Conservation (phyloP, 2,329 filamentous ascomycete genomes). For the Knufia petricola region DNA sequence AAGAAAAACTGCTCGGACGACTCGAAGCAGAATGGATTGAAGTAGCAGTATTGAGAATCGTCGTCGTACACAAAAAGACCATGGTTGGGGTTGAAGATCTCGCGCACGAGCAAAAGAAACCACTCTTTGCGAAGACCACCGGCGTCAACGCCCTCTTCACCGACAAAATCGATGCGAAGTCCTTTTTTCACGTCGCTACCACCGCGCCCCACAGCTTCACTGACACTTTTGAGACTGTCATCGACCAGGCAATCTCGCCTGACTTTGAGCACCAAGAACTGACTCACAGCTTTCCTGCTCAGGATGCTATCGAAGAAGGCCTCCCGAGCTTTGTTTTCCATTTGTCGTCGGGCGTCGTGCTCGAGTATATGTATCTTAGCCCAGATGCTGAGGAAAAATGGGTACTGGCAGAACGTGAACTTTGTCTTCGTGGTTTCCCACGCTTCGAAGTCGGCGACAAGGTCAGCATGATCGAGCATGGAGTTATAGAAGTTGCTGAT, state of each 20-base stretch:
- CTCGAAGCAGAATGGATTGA: slow-evolving; percentile 83
- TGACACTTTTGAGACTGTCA: slow-evolving; percentile 66
- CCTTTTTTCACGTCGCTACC: slow-evolving; percentile 86
- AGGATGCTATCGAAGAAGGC: slow-evolving; percentile 87
- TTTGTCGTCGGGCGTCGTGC: slow-evolving; percentile 76
- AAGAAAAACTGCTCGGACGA: slow-evolving; percentile 87
- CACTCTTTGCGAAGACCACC: slow-evolving; percentile 88
- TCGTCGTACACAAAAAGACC: slow-evolving; percentile 91
- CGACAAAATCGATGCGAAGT: slow-evolving; percentile 71
- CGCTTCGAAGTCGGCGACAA: slow-evolving; percentile 74
- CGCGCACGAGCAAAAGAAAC: slow-evolving; percentile 79
- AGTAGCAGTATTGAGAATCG: slow-evolving; percentile 83
- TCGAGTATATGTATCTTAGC: slow-evolving; percentile 87
- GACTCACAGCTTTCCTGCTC: slow-evolving; percentile 61
- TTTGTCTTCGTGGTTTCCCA: slow-evolving; percentile 69
- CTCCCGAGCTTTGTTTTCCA: slow-evolving; percentile 78
- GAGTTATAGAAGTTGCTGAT: slow-evolving; percentile 84
- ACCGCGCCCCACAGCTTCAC: slow-evolving; percentile 70
- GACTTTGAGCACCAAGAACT: slow-evolving; percentile 68
- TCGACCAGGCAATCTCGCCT: slow-evolving; percentile 58
- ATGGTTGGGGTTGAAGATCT: slow-evolving; percentile 84
- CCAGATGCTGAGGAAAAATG: slow-evolving; percentile 83
- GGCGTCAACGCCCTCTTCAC: slow-evolving; percentile 85
- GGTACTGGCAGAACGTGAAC: slow-evolving; percentile 87
- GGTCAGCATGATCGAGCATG: slow-evolving; percentile 73